A percentile compares a stretch with the other conserved stretches of the same genome.
Conservation (phyloP, 257 asterid genomes). For the Solanum bulbocastanum region DNA sequence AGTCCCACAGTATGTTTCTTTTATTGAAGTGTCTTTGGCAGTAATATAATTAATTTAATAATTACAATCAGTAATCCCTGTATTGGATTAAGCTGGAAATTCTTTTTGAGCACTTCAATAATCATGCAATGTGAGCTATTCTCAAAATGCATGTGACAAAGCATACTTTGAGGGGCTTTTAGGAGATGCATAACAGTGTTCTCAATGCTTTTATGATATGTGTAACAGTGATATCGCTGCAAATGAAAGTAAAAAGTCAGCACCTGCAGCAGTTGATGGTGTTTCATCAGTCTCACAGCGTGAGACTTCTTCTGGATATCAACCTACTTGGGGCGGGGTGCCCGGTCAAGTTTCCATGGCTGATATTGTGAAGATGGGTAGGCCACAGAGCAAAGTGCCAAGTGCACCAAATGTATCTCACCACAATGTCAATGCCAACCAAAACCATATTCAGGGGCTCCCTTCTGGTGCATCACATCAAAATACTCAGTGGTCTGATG, state of each 20-base stretch:
- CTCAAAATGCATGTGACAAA: background rate
- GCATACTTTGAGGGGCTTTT: background rate
- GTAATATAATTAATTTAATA: background rate
- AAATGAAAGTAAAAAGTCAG: slow-evolving; percentile 33
- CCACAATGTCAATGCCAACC: slow-evolving; percentile 9
- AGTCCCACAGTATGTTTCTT: background rate
- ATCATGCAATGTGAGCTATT: background rate
- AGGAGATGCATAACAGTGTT: background rate
- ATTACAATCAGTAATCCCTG: background rate
- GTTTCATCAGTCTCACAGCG: slow-evolving; percentile 31
- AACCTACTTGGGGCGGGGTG: slow-evolving; percentile 51
- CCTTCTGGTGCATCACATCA: slow-evolving; percentile 18
- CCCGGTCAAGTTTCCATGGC: slow-evolving; percentile 92
- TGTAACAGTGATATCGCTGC: slow-evolving; percentile 40
- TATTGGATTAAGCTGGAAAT: background rate
- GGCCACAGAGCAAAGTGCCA: slow-evolving; percentile 37
- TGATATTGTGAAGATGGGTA: slow-evolving; percentile 94
- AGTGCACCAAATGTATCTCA: slow-evolving; percentile 32
- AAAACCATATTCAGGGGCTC: slow-evolving; percentile 30
- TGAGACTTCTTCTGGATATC: slow-evolving; percentile 32
- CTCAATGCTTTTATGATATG: background rate
- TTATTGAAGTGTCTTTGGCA: background rate
- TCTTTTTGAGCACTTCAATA: background rate
- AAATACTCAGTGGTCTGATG: slow-evolving; percentile 21
- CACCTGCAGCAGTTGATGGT: slow-evolving; percentile 25